phyloP scores from a whole-genome alignment of 2,329 filamentous ascomycete genomes.

The Penicillium paneum region DNA sequence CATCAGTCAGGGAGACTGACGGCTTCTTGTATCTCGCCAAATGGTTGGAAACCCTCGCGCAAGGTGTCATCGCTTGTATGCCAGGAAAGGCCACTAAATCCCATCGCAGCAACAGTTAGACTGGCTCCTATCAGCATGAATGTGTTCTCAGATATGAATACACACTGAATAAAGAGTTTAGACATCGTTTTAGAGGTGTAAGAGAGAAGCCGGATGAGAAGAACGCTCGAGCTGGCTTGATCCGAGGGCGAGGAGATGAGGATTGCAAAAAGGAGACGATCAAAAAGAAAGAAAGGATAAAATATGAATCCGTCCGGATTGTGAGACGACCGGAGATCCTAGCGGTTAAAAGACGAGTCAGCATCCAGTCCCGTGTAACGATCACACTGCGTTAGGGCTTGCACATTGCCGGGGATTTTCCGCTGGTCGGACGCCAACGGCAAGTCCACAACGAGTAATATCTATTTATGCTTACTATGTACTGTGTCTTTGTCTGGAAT shows the following conservation, averaged over 20 bases:
- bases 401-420: conserved; percentile 11
- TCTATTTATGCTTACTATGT: conserved; percentile 15
- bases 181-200: conserved; percentile 58
- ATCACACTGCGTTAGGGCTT: conserved; percentile 27
- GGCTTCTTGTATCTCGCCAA: conserved; percentile 87
- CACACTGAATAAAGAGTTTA: conserved; percentile 93
- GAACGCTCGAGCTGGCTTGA: not conserved
- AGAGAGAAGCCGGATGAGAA: not conserved
- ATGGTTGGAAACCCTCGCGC: conserved; percentile 88
- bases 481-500: conserved; percentile 8
- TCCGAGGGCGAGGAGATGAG: not conserved
- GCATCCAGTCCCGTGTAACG: conserved; percentile 26
- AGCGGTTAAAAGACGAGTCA: conserved; percentile 26
- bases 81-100: conserved; percentile 85
- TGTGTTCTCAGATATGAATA: conserved; percentile 15
- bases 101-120: not conserved
- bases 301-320: conserved; percentile 6
- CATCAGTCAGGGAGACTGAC: conserved; percentile 57
- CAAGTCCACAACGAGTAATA: conserved; percentile 7
- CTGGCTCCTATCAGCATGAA: not conserved
- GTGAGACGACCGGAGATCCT: conserved; percentile 19
- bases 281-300: not conserved
- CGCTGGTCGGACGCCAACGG: conserved; percentile 11
- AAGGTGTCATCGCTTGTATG: conserved; percentile 89
- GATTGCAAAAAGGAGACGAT: not conserved